Evolutionary conservation across 2,329 filamentous ascomycete species (phyloP).

Genomic region (Aspergillus niger): DNA sequence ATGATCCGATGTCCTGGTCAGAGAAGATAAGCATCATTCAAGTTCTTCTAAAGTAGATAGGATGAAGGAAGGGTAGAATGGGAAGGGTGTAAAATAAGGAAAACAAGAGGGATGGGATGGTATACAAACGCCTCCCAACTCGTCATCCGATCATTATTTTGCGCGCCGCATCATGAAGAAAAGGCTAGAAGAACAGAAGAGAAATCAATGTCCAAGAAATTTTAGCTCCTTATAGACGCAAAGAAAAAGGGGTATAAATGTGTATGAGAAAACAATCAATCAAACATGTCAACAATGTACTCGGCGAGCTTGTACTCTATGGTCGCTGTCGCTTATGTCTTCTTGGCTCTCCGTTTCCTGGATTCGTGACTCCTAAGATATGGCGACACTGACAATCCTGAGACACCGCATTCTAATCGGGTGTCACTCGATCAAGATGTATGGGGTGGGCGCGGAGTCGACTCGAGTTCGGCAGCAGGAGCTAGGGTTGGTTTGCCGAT

Average conservation of each 20-base stretch:
- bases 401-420: constrained; percentile 13
- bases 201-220: constrained; percentile 15
- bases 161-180: constrained; percentile 7
- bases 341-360: constrained; percentile 11
- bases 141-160: constrained; percentile 16
- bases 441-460: constrained; percentile 39
- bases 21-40: not conserved
- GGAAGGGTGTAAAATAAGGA: constrained; percentile 5
- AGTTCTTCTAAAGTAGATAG: not conserved
- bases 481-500: constrained; percentile 31
- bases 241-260: constrained; percentile 22
- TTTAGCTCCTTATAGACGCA: constrained; percentile 18
- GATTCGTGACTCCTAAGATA: not conserved
- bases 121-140: constrained; percentile 2
- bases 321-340: not conserved
- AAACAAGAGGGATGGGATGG: constrained; percentile 6
- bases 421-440: constrained; percentile 39
- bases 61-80: not conserved
- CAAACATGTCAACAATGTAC: constrained; percentile 13
- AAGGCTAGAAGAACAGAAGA: not conserved
- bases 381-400: constrained; percentile 6
- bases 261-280: constrained; percentile 12
- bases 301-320: constrained; percentile 1
- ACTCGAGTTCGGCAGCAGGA: constrained; percentile 35
- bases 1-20: constrained; percentile 5